Evolutionary conservation across 805 yeast species (phyloP), one percentile per base, ranked within the genome.

Genomic region (Spathaspora gorwiae): DNA sequence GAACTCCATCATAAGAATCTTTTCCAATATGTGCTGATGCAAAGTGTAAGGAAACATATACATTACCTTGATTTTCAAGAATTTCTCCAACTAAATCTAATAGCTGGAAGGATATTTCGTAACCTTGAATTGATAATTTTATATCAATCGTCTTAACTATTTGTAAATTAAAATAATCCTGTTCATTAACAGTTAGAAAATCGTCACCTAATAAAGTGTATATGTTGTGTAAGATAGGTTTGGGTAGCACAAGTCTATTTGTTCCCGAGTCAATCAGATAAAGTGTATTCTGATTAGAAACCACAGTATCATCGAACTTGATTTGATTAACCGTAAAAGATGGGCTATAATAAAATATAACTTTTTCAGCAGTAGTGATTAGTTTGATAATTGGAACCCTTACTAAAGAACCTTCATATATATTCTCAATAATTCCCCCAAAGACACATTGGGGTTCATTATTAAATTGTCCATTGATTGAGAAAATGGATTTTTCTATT

Each of bases 361-460:
- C 42, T 5, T 48, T 26, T 2, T 46, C 15, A 10, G 13, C 38
- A 14, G 47, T 45, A 14, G 54, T 55, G 14, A 54, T 45, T 26
- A 47, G 50, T 11, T 40, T 33, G 27, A 35, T 39, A 8, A 56
- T 39, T 13, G 56, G 52, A 11, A 49, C 50, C 35, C 43, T 53
- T 27, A 40, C 36, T 14, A 57, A 37, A 2, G 51, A 45, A 8
- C 54, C 61, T n/a, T 39, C 29, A 46, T 52, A 59, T 44, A 54
- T 56, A 37, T 47, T 44, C 5, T 49, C 37, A 48, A 56, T 58
- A 30, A 61, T 51, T 5, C 61, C 65, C 5, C 65, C 65, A 47
- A 61, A 59, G 10, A 54, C 37, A 11, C 59, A 43, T 10, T 38
- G 32, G 7, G 34, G 15, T 1, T 40, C 45, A 7, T 42, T 26